Evolutionary conservation across 371 early-diverging fungal species (phyloP), one percentile per base, ranked within the genome.

Genomic region (Fennellomyces sp.): DNA sequence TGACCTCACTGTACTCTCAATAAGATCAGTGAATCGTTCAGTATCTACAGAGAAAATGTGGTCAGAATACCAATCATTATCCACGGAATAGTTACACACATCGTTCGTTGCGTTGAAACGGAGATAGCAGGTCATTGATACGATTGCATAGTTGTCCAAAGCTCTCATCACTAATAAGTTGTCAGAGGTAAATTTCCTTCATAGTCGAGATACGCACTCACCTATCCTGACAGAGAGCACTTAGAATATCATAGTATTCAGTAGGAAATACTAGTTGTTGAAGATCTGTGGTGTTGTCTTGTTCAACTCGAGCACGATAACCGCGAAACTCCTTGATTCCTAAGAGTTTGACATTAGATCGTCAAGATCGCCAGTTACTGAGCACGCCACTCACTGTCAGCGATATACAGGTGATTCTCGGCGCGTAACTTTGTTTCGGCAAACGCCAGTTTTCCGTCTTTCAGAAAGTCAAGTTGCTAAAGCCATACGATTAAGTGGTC

Each of bases 181-280:
- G 5, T 21, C 11, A 26, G 31, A 13, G 27, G 30, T 39, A 30
- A 45, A 30, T 31, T 41, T 29, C 15, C 19, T 55, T 55, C n/a
- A 15, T 11, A 17, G 11, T 3, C 25, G 2, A 21, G 3, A 21
- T 7, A 28, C 17, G n/a, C 23, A 27, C 31, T 12, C 35, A 75
- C 75, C 71, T 71, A 31, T 80, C 80, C 60, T 80, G 77, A 7
- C 66, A 56, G 11, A 80, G 56, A 3, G 70, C 64, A 27, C 65
- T 69, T 35, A 80, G 48, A 6, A 76, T 29, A 31, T 60, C 59
- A n/a, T 53, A 26, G 38, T 60, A 77, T 1, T 30, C 45, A 13
- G 41, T 45, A 17, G 75, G 72, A 51, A 77, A 63, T 15, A 65
- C 66, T 25, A 63, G 23, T 0, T 58, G 23, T 4, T 50, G 29